Percentiles rank a stretch among this genome's conserved stretches.
Conservation (phyloP, 805 yeast genomes). For the Pichia scutulata region DNA sequence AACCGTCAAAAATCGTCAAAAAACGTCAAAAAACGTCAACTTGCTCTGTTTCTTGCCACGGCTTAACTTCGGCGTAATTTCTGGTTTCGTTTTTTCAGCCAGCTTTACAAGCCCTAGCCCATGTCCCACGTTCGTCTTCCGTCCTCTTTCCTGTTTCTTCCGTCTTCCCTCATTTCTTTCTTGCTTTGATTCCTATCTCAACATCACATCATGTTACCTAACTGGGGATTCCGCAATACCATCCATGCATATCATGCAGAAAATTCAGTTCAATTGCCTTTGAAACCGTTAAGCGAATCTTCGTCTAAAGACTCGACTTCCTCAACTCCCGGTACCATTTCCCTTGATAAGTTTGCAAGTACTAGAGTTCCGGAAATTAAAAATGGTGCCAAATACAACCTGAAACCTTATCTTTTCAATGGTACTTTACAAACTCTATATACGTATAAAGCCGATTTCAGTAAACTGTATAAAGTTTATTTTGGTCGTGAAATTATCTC, state of each 20-base stretch:
- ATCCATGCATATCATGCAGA: conserved; percentile 21
- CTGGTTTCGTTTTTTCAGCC: too few species aligned
- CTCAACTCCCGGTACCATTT: conserved; percentile 17
- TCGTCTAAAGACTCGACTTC: background rate
- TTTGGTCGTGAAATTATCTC: conserved; percentile 41
- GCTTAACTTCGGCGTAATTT: too few species aligned
- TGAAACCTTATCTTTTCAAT: conserved; percentile 39
- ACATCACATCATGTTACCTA: conserved; percentile 13
- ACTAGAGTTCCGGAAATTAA: conserved; percentile 34
- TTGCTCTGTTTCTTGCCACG: too few species aligned
- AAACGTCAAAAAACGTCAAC: too few species aligned
- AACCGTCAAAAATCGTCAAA: too few species aligned
- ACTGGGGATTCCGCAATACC: conserved; percentile 28
- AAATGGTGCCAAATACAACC: conserved; percentile 31
- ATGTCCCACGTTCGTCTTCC: background rate
- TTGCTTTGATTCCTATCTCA: background rate
- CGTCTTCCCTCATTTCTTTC: background rate
- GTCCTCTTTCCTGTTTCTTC: background rate
- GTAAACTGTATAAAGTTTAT: conserved; percentile 33
- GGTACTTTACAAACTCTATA: conserved; percentile 47
- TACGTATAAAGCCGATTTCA: conserved; percentile 37
- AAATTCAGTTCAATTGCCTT: conserved; percentile 20
- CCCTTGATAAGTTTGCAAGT: conserved; percentile 29
- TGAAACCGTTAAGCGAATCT: conserved; percentile 8
- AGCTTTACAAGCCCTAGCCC: too few species aligned